A percentile compares a stretch with the other conserved stretches of the same genome.
These are phyloP conservation scores for Trichopus zeylanicus DNA, from an alignment of 116 monocot species.

Conservation along the genomic window DNA sequence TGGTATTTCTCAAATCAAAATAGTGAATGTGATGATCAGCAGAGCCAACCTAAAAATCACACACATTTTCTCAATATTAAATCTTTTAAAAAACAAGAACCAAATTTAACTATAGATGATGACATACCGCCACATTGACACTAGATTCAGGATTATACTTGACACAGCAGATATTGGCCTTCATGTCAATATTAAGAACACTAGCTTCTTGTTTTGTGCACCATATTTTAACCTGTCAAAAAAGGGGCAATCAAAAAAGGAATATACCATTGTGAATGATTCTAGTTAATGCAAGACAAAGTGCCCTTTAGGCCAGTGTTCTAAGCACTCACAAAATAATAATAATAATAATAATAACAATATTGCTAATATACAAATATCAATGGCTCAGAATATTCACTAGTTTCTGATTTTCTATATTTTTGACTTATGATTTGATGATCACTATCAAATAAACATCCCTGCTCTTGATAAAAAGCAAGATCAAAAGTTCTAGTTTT, in stretches of 20 bases:
- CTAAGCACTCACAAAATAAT: no score
- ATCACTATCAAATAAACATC: no score
- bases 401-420: no score
- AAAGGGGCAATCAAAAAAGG: neutral
- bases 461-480: no score
- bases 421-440: no score
- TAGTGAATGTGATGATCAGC: constrained; percentile 99
- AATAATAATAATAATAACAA: no score
- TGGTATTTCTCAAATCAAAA: constrained; percentile 92
- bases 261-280: neutral
- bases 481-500: no score
- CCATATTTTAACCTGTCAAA: constrained; percentile 87
- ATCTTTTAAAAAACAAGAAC: neutral
- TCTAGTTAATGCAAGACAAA: no score
- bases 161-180: constrained; percentile 98
- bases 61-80: neutral
- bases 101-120: neutral
- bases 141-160: constrained; percentile 99
- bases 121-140: constrained; percentile 70
- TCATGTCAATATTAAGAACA: constrained; percentile 95
- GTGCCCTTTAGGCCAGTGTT: no score
- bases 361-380: no score
- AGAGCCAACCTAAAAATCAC: constrained; percentile 73
- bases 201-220: constrained; percentile 95
- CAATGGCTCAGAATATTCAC: no score